A percentile compares a stretch with the other conserved stretches of the same genome.
phyloP scores from a whole-genome alignment of 371 early-diverging fungal species.

The Lichtheimia corymbifera region DNA sequence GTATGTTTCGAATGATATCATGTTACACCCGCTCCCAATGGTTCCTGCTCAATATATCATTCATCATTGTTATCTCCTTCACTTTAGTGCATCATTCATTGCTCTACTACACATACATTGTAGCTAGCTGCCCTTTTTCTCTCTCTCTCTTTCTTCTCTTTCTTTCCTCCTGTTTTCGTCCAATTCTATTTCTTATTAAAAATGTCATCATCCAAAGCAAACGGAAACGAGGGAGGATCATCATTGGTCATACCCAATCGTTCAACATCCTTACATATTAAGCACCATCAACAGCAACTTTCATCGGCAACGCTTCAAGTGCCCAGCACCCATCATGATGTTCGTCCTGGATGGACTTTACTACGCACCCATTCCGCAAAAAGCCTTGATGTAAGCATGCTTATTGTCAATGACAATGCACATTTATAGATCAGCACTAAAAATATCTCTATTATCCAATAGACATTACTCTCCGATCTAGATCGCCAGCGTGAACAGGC shows the following conservation, averaged over 20 bases:
- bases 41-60: not conserved
- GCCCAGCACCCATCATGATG: not conserved
- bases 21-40: not conserved
- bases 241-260: conserved; percentile 16
- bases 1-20: not conserved
- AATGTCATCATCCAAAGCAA: conserved; percentile 3
- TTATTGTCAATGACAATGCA: not conserved
- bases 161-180: not conserved
- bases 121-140: not conserved
- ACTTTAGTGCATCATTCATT: not conserved
- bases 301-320: not conserved
- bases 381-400: conserved; percentile 4
- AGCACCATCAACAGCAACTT: not conserved
- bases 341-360: not conserved
- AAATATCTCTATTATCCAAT: not conserved
- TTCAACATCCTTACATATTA: not conserved
- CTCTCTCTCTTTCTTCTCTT: not conserved
- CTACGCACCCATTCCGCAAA: conserved; percentile 3
- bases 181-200: not conserved
- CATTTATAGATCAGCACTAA: not conserved
- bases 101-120: not conserved
- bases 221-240: conserved; percentile 5
- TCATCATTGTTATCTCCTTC: not conserved
- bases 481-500: conserved; percentile 3
- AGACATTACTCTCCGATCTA: not conserved